These are phyloP conservation scores for Xylariaceae sp. DNA, from an alignment of 2,329 filamentous ascomycete genomes.

Conservation along the genomic window DNA sequence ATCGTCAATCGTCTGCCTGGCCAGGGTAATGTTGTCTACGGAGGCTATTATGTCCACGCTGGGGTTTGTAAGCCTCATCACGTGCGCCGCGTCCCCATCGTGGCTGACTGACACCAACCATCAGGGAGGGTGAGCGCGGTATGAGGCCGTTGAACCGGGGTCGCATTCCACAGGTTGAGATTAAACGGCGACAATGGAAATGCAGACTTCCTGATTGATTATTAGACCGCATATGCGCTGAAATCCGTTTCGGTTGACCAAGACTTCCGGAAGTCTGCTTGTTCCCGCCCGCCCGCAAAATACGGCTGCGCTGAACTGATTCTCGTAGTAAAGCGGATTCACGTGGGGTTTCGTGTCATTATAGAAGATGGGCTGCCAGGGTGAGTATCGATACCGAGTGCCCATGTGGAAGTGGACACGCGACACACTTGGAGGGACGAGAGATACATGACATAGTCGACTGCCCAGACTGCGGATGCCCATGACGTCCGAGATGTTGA, in stretches of 20 bases:
- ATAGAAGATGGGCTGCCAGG: constrained; percentile 6
- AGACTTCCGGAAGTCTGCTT: constrained; percentile 6
- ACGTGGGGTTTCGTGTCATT: constrained; percentile 6
- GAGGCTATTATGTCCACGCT: background rate
- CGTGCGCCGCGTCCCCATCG: background rate
- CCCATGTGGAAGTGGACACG: constrained; percentile 10
- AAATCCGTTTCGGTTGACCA: constrained; percentile 7
- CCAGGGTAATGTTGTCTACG: constrained; percentile 1
- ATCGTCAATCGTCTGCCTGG: background rate
- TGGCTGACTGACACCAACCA: background rate
- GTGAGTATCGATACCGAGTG: constrained; percentile 4
- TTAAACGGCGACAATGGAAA: constrained; percentile 6
- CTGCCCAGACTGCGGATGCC: constrained; percentile 7
- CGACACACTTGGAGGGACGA: constrained; percentile 1
- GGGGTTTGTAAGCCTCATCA: constrained; percentile 1
- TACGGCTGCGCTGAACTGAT: constrained; percentile 1
- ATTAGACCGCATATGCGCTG: constrained; percentile 5
- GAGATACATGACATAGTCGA: constrained; percentile 5
- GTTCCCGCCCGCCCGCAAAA: constrained; percentile 1
- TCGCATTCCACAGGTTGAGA: constrained; percentile 6
- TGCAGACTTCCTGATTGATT: background rate
- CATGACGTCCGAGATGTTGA: constrained; percentile 11
- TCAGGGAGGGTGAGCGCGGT: background rate
- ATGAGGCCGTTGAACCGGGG: background rate
- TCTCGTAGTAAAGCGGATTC: constrained; percentile 7